Base-by-base conservation (phyloP, 768 basidiomycete species). In the Agaricus subrufescens region DNA sequence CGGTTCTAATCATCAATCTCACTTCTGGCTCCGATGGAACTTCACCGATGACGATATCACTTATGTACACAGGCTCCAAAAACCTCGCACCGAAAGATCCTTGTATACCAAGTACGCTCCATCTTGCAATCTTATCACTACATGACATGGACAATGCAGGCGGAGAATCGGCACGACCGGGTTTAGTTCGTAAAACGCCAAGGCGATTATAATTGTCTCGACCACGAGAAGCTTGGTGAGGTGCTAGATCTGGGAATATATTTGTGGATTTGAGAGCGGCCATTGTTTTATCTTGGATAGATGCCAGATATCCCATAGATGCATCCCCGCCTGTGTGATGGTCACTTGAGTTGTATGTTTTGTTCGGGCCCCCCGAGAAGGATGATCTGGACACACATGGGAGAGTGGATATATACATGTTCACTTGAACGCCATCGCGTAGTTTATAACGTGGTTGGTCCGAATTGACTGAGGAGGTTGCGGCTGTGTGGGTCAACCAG, bases 61-160 rank as follows among this genome's bases (percentile, higher is more conserved):
- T 68, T 23, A 95, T 69, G 64, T 92, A 92, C 6, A 95, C 54
- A 0, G 90, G 89, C 3, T 61, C 63, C 40, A 84, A 71, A 59
- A 80, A 74, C 14, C 58, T 70, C 4, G 85, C 78, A 2, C 81
- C 81, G 47, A 97, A 72, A 1, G 90, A 87, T 3, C 96, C 95
- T 65, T 96, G 93, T 26, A 96, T 75, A 0, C 95, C 95, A 3
- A 93, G 73, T 0, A 87, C 80, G 53, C 78, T 84, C 94, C 94
- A 98, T 4, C 80, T 72, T 0, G 93, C 92, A 42, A 98, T 87
- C 70, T 98, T 98, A 67, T 98, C 95, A 61, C 89, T 92, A 71
- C 95, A 98, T 0, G 94, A 92, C 86, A 97, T 91, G 63, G 82
- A 91, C 0, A 81, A 67, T 1, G 95, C 92, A 0, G 85, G 84